phyloP scores from a whole-genome alignment of 2,329 filamentous ascomycete species.

The Neurospora crassa region DNA sequence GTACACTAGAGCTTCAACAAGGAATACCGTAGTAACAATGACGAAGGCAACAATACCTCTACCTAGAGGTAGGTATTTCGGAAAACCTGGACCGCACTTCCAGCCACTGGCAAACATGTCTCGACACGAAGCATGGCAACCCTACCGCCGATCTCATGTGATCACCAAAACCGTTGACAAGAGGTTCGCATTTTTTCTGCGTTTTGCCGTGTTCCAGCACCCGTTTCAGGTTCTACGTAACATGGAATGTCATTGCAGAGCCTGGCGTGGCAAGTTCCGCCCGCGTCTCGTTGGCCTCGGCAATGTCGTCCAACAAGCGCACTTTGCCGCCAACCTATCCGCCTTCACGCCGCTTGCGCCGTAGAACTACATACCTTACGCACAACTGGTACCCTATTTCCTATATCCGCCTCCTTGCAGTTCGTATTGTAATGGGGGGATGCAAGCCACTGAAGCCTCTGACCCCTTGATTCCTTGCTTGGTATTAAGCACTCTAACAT shows the following conservation, averaged over 20 bases:
- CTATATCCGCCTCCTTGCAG: neutral
- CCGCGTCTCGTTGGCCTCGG: neutral
- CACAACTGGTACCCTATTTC: neutral
- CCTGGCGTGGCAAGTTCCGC: neutral
- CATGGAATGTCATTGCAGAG: neutral
- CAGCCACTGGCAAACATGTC: neutral
- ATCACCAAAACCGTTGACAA: neutral
- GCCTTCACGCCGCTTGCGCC: neutral
- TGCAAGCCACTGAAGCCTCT: neutral
- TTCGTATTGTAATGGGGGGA: neutral
- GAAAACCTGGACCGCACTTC: neutral
- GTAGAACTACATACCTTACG: neutral
- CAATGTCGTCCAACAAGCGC: neutral
- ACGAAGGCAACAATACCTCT: neutral
- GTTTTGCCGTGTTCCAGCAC: neutral
- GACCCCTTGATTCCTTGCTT: neutral
- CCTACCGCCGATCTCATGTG: neutral
- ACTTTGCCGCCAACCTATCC: neutral
- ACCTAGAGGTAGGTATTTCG: neutral
- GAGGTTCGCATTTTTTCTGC: neutral
- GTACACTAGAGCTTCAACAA: neutral
- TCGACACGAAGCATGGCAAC: neutral
- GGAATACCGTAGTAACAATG: neutral
- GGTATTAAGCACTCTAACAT: neutral
- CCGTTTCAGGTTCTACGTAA: neutral